phyloP scores from a whole-genome alignment of 129 eudicot species.

The Saposhnikovia divaricata region DNA sequence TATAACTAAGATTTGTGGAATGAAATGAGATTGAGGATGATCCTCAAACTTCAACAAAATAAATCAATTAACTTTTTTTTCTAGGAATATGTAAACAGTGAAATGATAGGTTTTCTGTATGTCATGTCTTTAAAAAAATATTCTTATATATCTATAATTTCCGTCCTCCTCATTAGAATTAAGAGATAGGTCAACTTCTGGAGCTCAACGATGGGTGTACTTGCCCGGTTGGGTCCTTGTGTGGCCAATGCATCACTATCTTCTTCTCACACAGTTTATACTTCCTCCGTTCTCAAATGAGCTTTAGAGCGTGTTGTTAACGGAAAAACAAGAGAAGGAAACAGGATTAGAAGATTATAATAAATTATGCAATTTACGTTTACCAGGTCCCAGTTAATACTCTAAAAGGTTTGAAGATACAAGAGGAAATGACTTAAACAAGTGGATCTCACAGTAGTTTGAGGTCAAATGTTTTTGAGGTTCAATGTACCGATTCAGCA shows the following conservation, averaged over 20 bases:
- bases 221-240: background rate
- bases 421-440: background rate
- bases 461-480: background rate
- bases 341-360: background rate
- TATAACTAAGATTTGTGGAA: background rate
- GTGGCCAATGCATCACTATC: background rate
- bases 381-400: background rate
- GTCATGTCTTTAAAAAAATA: background rate
- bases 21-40: background rate
- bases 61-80: background rate
- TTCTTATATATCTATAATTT: background rate
- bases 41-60: background rate
- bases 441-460: background rate
- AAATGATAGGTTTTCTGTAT: background rate
- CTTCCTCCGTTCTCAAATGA: background rate
- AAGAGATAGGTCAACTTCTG: background rate
- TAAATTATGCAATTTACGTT: background rate
- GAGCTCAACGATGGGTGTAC: background rate
- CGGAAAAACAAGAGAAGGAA: background rate
- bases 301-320: background rate
- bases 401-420: background rate
- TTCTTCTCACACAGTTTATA: background rate
- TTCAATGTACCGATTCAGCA: background rate
- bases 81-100: background rate
- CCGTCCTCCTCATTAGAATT: background rate